Base-by-base conservation (phyloP, 805 yeast species). In the Wickerhamiella allomyrinae region DNA sequence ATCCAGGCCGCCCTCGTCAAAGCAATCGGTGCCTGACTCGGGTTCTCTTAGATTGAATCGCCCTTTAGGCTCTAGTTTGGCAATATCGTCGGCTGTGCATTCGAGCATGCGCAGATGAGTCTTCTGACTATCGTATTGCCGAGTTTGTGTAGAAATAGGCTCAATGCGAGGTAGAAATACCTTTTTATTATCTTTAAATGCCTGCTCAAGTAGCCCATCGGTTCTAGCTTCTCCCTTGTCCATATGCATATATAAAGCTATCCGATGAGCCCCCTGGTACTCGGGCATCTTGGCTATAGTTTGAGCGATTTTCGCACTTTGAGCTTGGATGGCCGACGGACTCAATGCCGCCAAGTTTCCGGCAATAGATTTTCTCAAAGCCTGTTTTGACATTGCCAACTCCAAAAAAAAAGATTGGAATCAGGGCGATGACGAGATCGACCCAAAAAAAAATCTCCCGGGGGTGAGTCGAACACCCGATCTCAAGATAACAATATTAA, bases 221-320 rank as follows among this genome's bases (percentile, higher is more conserved):
- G 95, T 86, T 43, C 71, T 71, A 1, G 81, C 64, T 58, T 87
- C 96, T 40, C 75, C 68, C 17, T 59, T 49, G 2, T 79, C 84
- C 86, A 87, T 79, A 56, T 72, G 76, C 81, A 86, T 73, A 53
- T 74, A 87, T 23, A 84, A 54, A 0, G 79, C 95, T 2, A 86
- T 57, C 3, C 57, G 64, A 8, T 53, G 50, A 0, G 86, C 73
- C 0, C 48, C 40, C 41, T 56, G 48, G 50, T 76, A 77, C 34
- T 57, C 62, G 0, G 65, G 61, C 25, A 59, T 46, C 4, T 25
- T 9, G n/a, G 57, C 42, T 27, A 65, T 40, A 13, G 41, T 43
- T 5, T 41, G 33, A 2, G 58, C 51, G 13, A 49, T 46, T n/a
- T 24, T 31, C 3, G 17, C 34, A 24, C 54, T 53, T 36, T 49